These are phyloP conservation scores for Lojkania enalia DNA, from an alignment of 2,329 filamentous ascomycete genomes.

Conservation along the genomic window DNA sequence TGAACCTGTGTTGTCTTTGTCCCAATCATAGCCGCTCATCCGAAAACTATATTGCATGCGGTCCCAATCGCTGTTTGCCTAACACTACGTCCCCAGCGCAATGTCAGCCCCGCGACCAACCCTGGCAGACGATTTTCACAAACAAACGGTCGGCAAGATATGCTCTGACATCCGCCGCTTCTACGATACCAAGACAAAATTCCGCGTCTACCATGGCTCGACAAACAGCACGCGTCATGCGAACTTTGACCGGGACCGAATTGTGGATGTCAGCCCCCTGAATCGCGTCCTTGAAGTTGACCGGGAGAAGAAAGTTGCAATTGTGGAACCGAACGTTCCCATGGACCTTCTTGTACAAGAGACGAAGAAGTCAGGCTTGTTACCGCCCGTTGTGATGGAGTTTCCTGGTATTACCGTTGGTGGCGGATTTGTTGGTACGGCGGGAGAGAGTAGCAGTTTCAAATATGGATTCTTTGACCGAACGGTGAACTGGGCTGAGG, in stretches of 20 bases:
- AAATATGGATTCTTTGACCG: slow-evolving; percentile 68
- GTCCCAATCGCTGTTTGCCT: too few relatives aligned
- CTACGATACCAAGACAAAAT: slow-evolving; percentile 36
- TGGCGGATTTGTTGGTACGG: slow-evolving; percentile 68
- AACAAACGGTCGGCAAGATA: slow-evolving; percentile 25
- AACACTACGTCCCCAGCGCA: too few relatives aligned
- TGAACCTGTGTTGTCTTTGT: too few relatives aligned
- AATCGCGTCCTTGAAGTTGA: slow-evolving; percentile 66
- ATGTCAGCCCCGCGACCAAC: too few relatives aligned
- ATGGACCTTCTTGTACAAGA: slow-evolving; percentile 66
- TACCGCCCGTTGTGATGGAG: slow-evolving; percentile 71
- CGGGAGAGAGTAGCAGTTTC: slow-evolving; percentile 70
- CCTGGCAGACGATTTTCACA: too few relatives aligned
- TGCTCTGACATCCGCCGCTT: slow-evolving; percentile 28
- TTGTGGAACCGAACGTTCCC: slow-evolving; percentile 70
- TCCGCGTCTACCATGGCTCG: slow-evolving; percentile 75
- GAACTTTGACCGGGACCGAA: slow-evolving; percentile 35
- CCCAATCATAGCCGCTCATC: too few relatives aligned
- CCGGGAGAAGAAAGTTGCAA: slow-evolving; percentile 53
- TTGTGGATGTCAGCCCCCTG: slow-evolving; percentile 68
- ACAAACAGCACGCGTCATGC: slow-evolving; percentile 72
- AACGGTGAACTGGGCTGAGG: slow-evolving; percentile 65
- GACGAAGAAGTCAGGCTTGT: slow-evolving; percentile 57
- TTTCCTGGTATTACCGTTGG: slow-evolving; percentile 72
- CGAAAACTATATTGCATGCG: too few relatives aligned